Percentiles rank a stretch among this genome's conserved stretches.
Evolutionary conservation across 1,284 basidiomycete genomes (phyloP).

Genomic region (Pseudozyma hubeiensis): DNA sequence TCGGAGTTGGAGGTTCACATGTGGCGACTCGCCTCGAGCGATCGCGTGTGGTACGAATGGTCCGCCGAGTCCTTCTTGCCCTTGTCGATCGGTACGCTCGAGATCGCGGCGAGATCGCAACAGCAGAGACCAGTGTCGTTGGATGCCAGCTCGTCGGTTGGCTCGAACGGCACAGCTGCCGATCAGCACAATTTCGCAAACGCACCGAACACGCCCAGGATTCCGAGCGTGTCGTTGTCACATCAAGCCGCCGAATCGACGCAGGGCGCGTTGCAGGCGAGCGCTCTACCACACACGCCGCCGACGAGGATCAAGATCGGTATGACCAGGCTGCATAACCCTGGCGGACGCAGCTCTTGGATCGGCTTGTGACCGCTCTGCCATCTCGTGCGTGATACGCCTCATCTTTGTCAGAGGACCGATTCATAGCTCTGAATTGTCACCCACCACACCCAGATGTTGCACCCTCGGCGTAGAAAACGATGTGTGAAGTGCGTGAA

Average conservation of each 20-base stretch:
- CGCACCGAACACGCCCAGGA: conserved; percentile 59
- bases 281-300: conserved; percentile 13
- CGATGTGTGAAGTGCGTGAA: conserved; percentile 5
- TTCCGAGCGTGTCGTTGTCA: conserved; percentile 44
- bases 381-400: neutral
- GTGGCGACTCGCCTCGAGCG: conserved; percentile 84
- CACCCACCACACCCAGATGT: neutral
- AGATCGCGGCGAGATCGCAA: conserved; percentile 8
- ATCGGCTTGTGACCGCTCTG: conserved; percentile 72
- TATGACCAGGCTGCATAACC: conserved; percentile 89
- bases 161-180: conserved; percentile 20
- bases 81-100: conserved; percentile 43
- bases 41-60: conserved; percentile 99
- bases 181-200: conserved; percentile 54
- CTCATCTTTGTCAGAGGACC: neutral
- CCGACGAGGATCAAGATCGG: conserved; percentile 82
- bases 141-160: conserved; percentile 37
- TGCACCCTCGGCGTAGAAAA: neutral
- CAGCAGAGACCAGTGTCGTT: conserved; percentile 24
- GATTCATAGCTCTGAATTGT: neutral
- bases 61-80: conserved; percentile 89
- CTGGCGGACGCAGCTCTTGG: conserved; percentile 88
- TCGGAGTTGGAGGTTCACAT: conserved; percentile 92
- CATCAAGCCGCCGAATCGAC: conserved; percentile 4
- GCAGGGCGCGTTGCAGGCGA: conserved; percentile 13